Percentiles rank a stretch among this genome's conserved stretches.
phyloP scores from a whole-genome alignment of 352 stramenopile species.

The Pythium insidiosum region DNA sequence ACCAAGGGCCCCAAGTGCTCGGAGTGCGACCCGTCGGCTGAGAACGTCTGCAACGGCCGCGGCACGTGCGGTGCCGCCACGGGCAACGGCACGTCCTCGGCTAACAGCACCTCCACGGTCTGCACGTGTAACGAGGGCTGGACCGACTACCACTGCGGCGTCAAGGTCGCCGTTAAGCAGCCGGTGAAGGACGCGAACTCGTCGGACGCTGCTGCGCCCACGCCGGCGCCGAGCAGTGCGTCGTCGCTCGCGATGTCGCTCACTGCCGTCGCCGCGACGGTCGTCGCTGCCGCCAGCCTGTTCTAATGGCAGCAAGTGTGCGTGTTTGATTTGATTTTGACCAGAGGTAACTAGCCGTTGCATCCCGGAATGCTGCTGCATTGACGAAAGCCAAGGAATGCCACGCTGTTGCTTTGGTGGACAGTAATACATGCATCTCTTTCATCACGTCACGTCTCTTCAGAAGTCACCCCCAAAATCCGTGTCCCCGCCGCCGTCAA shows the following conservation, averaged over 20 bases:
- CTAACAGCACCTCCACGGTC: neutral
- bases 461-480: no score
- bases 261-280: neutral
- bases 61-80: constrained; percentile 29
- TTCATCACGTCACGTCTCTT: no score
- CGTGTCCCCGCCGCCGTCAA: no score
- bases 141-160: constrained; percentile 46
- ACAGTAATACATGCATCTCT: no score
- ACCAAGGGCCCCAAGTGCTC: constrained; percentile 65
- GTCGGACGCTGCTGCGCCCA: neutral
- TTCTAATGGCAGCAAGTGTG: no score
- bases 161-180: constrained; percentile 31
- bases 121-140: constrained; percentile 56
- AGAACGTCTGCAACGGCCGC: constrained; percentile 48
- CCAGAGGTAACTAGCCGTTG: no score
- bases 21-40: constrained; percentile 43
- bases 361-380: no score
- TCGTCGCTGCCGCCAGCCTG: no score
- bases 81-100: constrained; percentile 1
- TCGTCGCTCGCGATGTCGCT: neutral
- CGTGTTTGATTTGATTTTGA: no score
- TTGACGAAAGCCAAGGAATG: no score
- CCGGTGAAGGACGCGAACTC: neutral
- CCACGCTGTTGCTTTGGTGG: no score
- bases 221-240: neutral